These are phyloP conservation scores for Neurospora africana DNA, from an alignment of 495 filamentous ascomycete species.

Conservation along the genomic window DNA sequence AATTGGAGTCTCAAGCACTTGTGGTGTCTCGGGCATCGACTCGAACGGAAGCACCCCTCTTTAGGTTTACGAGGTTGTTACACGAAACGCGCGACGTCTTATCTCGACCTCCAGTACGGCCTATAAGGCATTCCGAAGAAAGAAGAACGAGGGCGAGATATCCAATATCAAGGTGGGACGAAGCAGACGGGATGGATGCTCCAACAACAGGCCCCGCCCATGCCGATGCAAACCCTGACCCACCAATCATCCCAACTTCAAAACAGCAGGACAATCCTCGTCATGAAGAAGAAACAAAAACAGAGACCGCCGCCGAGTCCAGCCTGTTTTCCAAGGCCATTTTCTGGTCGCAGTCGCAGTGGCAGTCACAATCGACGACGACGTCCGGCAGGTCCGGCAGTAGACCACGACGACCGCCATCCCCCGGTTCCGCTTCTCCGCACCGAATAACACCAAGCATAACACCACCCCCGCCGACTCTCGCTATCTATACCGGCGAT, in stretches of 20 bases:
- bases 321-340: neutral
- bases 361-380: neutral
- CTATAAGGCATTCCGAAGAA: neutral
- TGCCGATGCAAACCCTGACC: neutral
- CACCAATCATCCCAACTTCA: neutral
- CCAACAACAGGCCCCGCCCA: neutral
- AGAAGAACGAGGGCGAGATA: neutral
- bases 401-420: neutral
- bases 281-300: neutral
- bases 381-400: neutral
- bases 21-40: neutral
- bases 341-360: neutral
- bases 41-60: neutral
- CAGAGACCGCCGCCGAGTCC: neutral
- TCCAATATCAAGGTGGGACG: neutral
- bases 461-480: neutral
- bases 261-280: neutral
- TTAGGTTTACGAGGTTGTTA: neutral
- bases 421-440: neutral
- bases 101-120: neutral
- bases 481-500: neutral
- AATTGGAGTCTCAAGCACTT: neutral
- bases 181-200: neutral
- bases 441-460: neutral
- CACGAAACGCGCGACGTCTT: neutral